Base-by-base conservation (phyloP, 257 asterid species). In the Solanum ossicruentum region DNA sequence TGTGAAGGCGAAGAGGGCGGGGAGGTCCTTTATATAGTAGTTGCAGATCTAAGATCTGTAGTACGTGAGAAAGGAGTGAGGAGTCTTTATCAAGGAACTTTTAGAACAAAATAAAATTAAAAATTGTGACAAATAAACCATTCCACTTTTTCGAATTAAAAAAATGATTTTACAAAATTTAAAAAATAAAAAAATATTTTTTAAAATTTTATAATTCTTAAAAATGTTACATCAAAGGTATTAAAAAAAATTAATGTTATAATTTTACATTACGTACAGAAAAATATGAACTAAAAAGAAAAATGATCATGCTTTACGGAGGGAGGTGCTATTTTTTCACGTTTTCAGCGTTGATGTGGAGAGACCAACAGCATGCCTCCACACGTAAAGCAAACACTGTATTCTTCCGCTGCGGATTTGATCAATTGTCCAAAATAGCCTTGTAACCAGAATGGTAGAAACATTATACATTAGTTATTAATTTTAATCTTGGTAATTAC, bases 21-120 rank as follows among this genome's bases (percentile, higher is more conserved):
- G 91, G 58, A 86, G 7, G 69, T 57, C 57, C 1, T 82, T 52
- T 85, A 75, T 86, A 90, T 87, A 86, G 87, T 86, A 18, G 83
- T 81, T 41, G 82, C 39, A 84, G 86, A 87, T 85, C 89, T 86
- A 69, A 78, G 89, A 88, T 87, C 88, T 83, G 45, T 10, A 75
- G 10, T 39, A 4, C 8, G 20, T 65, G 51, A 39, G 52, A 12
- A 11, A 7, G 47, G 82, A 26, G 82, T 51, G 82, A 49, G 12
- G 83, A 78, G 83, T 78, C 49, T 52, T 78, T 78, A 78, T 52
- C 2, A 78, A 78, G 83, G 12, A 52, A 78, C 65, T 78, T 78
- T 52, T 6, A 12, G 6, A 0, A 26, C 17, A 70, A 70, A 70
- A 39, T 70, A 39, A 70, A n/a, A 39, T 39, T 17, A 51, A 77